phyloP scores from a whole-genome alignment of 306 rosid species.

The Cicer judaicum region DNA sequence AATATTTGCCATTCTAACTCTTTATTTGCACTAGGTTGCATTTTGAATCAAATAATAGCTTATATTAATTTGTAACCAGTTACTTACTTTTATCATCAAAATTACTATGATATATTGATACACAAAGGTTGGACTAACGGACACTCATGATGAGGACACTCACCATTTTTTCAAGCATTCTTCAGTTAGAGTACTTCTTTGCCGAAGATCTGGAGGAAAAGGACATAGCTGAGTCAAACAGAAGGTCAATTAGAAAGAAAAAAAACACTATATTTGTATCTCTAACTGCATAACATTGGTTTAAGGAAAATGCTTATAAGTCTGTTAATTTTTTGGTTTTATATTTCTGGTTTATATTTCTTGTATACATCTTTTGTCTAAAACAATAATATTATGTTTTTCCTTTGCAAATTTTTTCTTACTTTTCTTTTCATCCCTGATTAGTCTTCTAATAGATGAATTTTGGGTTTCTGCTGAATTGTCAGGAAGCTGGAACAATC shows the following conservation, averaged over 20 bases:
- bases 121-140: constrained; percentile 76
- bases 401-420: no score
- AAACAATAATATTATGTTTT: no score
- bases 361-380: no score
- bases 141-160: constrained; percentile 79
- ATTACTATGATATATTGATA: constrained; percentile 40
- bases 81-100: constrained; percentile 9
- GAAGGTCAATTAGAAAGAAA: constrained; percentile 51
- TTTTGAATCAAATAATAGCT: constrained; percentile 35
- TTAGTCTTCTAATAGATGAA: no score
- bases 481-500: constrained; percentile 87
- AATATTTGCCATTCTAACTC: neutral
- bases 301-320: neutral
- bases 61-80: neutral
- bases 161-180: constrained; percentile 84
- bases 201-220: constrained; percentile 80
- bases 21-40: constrained; percentile 14
- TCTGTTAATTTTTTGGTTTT: neutral
- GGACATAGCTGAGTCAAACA: constrained; percentile 72
- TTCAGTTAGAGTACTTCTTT: constrained; percentile 75
- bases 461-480: constrained; percentile 4
- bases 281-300: constrained; percentile 12
- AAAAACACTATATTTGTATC: neutral
- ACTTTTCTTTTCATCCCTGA: no score
- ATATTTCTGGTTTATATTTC: neutral